Conservation (phyloP, 1,284 basidiomycete genomes). For the Ganoderma meredithae region DNA sequence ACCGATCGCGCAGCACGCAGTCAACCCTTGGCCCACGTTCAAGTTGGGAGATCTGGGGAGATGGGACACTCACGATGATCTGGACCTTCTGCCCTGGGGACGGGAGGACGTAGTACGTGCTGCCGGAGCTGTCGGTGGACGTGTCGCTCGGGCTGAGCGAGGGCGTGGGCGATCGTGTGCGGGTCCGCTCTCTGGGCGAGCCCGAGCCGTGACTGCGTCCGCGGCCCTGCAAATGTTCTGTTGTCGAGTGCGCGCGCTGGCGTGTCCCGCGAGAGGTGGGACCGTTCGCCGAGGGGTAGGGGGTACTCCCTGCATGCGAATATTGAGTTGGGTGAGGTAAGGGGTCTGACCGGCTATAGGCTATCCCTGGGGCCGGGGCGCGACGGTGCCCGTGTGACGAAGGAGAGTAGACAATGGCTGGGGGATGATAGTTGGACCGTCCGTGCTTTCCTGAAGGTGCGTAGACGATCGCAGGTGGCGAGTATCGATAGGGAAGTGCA, state of each 20-base stretch:
- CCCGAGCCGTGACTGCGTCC: constrained; percentile 24
- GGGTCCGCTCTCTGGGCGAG: constrained; percentile 27
- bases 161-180: constrained; percentile 34
- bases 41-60: constrained; percentile 18
- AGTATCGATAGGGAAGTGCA: constrained; percentile 40
- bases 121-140: constrained; percentile 60
- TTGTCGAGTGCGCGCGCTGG: constrained; percentile 26
- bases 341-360: constrained; percentile 42
- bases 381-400: constrained; percentile 34
- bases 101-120: constrained; percentile 77
- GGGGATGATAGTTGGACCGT: constrained; percentile 42
- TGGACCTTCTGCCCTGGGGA: constrained; percentile 72
- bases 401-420: constrained; percentile 43
- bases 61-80: constrained; percentile 62
- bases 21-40: constrained; percentile 21
- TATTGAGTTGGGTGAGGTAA: constrained; percentile 36
- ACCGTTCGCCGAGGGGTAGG: constrained; percentile 31
- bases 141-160: constrained; percentile 45
- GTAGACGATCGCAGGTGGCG: constrained; percentile 45
- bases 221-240: constrained; percentile 19
- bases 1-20: constrained; percentile 20
- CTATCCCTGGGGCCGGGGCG: constrained; percentile 38
- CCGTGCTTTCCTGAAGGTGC: constrained; percentile 42
- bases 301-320: constrained; percentile 27
- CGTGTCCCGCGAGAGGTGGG: constrained; percentile 28